Conservation (phyloP, 192 early-diverging fungal genomes). For the Rhizophagus prolifer region DNA sequence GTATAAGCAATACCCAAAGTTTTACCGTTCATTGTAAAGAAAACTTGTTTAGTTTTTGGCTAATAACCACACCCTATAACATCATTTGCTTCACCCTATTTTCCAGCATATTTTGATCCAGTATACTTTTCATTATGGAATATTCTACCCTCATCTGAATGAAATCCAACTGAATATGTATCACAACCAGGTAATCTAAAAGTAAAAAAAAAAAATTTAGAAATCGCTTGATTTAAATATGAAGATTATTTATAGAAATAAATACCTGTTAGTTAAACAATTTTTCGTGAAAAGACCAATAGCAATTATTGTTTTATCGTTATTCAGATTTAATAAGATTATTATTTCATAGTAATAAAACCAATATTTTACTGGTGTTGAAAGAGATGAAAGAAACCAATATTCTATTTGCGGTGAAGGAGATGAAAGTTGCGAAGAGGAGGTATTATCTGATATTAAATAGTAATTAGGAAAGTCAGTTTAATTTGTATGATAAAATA, state of each 20-base stretch:
- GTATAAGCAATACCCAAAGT: conserved; percentile 40
- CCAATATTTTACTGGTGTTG: not conserved
- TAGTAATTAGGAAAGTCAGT: no score
- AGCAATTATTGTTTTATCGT: conserved; percentile 42
- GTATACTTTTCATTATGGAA: conserved; percentile 39
- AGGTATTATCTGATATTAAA: no score
- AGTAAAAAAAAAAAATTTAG: not conserved
- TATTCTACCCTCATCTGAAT: conserved; percentile 41
- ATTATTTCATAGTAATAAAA: conserved; percentile 24
- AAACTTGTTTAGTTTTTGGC: conserved; percentile 47
- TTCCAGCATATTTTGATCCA: conserved; percentile 35
- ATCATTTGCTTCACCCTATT: conserved; percentile 42
- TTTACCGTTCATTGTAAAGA: conserved; percentile 51
- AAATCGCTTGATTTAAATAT: not conserved
- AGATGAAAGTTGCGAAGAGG: no score
- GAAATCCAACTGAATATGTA: conserved; percentile 49
- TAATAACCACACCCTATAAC: conserved; percentile 54
- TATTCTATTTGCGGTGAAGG: not conserved
- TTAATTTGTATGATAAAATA: no score
- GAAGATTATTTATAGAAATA: not conserved
- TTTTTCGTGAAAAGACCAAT: conserved; percentile 50
- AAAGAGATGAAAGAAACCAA: no score
- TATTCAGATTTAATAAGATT: conserved; percentile 13
- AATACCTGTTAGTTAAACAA: conserved; percentile 43
- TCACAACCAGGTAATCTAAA: conserved; percentile 44